These are phyloP conservation scores for Penicillium lagena DNA, from an alignment of 495 filamentous ascomycete species.

Conservation along the genomic window DNA sequence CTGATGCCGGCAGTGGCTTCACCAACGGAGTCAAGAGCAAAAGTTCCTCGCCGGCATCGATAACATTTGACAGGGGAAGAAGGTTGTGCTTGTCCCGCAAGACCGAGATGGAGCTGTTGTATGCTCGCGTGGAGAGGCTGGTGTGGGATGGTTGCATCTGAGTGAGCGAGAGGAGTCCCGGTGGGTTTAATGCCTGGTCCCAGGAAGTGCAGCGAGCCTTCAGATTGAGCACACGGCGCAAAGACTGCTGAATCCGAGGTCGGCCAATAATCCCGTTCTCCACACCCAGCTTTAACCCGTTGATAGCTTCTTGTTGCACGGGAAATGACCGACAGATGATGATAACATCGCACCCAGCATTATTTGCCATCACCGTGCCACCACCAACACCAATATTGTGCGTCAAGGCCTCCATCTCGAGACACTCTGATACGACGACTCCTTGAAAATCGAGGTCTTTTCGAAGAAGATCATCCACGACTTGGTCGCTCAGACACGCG, in stretches of 20 bases:
- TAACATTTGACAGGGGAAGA: constrained; percentile 67
- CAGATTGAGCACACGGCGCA: constrained; percentile 65
- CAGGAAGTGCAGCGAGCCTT: constrained; percentile 76
- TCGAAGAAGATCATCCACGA: constrained; percentile 76
- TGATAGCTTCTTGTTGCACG: constrained; percentile 81
- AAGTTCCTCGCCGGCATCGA: constrained; percentile 77
- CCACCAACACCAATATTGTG: constrained; percentile 91
- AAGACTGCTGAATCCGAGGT: constrained; percentile 65
- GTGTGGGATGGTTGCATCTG: constrained; percentile 73
- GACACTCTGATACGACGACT: constrained; percentile 86
- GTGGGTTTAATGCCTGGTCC: constrained; percentile 76
- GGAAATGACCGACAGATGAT: constrained; percentile 79
- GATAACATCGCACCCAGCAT: constrained; percentile 83
- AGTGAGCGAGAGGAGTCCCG: constrained; percentile 64
- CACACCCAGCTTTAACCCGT: constrained; percentile 73
- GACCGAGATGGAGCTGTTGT: constrained; percentile 80
- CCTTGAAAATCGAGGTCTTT: constrained; percentile 80
- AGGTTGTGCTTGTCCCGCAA: constrained; percentile 75
- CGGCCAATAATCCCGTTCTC: constrained; percentile 79
- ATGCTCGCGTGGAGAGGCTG: constrained; percentile 70
- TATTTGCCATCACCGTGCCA: constrained; percentile 89
- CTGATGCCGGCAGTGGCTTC: constrained; percentile 79
- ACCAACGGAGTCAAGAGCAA: constrained; percentile 78
- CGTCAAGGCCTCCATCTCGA: constrained; percentile 91
- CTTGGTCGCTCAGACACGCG: constrained; percentile 83